These are phyloP conservation scores for Fraxinus americana DNA, from an alignment of 257 asterid species.

Conservation along the genomic window DNA sequence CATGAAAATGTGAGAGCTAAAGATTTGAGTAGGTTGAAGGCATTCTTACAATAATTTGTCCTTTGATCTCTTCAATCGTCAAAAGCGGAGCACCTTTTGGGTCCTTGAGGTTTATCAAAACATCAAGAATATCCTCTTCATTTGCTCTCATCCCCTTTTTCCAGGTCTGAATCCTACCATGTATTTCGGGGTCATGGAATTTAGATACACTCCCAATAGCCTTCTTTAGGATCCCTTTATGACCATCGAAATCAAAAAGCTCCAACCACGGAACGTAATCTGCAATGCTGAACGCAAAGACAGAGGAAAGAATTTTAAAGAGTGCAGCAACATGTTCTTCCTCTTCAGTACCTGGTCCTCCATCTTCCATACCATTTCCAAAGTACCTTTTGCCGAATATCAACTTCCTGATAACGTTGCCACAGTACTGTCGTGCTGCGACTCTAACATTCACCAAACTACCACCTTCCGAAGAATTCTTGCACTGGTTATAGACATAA, in stretches of 20 bases:
- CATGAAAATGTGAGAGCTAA: too few species aligned
- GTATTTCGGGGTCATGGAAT: constrained; percentile 13
- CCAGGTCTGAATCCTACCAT: constrained; percentile 22
- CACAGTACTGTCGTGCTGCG: too few species aligned
- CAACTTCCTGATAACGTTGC: constrained; percentile 27
- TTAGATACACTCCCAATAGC: not conserved
- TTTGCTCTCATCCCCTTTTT: constrained; percentile 6
- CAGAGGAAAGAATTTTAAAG: not conserved
- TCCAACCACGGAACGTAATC: constrained; percentile 3
- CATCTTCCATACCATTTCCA: constrained; percentile 23
- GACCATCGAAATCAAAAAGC: constrained; percentile 13
- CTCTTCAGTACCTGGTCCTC: constrained; percentile 25
- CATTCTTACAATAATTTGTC: constrained; percentile 5
- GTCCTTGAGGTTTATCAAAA: constrained; percentile 14
- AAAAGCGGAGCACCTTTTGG: not conserved
- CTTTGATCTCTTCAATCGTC: constrained; percentile 17
- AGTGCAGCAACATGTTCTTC: constrained; percentile 21
- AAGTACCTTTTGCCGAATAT: constrained; percentile 29
- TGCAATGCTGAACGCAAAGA: not conserved
- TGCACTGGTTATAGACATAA: constrained; percentile 17
- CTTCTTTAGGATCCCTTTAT: not conserved
- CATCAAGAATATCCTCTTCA: constrained; percentile 25
- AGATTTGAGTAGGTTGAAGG: too few species aligned
- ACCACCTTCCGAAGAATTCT: not conserved
- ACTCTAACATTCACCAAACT: too few species aligned